Percentiles rank a stretch among this genome's conserved stretches.
phyloP scores from a whole-genome alignment of 1,284 basidiomycete genomes.

The Salmacisia buchloeana region DNA sequence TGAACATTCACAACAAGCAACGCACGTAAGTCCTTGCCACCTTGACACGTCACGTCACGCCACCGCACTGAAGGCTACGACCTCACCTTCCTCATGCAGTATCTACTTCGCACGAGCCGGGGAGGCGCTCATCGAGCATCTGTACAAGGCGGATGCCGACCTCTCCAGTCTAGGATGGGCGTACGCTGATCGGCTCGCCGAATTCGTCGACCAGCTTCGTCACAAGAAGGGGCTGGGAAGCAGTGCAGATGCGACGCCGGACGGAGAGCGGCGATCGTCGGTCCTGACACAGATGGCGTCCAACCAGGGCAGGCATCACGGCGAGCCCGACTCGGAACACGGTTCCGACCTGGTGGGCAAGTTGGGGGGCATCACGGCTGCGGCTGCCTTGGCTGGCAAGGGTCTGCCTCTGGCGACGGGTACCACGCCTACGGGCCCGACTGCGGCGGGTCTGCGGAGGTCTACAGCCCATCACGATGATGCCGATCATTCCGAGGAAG shows the following conservation, averaged over 20 bases:
- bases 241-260: conserved; percentile 14
- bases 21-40: conserved; percentile 58
- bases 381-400: neutral
- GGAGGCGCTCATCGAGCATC: conserved; percentile 78
- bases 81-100: neutral
- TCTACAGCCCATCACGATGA: too few relatives aligned
- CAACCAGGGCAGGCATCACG: neutral
- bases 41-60: too few relatives aligned
- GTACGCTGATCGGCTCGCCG: conserved; percentile 66
- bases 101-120: conserved; percentile 56
- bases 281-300: conserved; percentile 15
- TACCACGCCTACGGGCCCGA: too few relatives aligned
- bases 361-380: neutral
- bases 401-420: neutral
- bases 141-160: conserved; percentile 96
- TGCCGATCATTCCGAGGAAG: neutral
- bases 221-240: conserved; percentile 24
- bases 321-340: neutral
- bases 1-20: conserved; percentile 92
- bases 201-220: conserved; percentile 42
- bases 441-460: too few relatives aligned
- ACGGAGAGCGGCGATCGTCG: conserved; percentile 13
- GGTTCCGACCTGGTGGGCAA: neutral
- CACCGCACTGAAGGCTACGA: neutral
- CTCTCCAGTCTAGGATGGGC: conserved; percentile 91